Evolutionary conservation across 345 rosid genomes (phyloP).

Genomic region (Syzygium grande): DNA sequence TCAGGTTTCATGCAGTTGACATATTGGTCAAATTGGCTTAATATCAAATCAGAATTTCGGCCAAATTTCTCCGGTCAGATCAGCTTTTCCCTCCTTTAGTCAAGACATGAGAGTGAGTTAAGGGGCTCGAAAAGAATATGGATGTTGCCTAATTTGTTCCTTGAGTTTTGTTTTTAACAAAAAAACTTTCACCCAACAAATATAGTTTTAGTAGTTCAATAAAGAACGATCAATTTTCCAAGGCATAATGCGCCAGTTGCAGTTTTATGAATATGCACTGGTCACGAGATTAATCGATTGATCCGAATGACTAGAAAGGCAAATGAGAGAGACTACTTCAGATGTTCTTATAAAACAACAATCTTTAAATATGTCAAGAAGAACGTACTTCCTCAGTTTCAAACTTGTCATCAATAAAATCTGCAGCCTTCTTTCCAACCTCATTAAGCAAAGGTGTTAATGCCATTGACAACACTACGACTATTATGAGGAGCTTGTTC

Average conservation of each 20-base stretch:
- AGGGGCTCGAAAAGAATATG: not conserved
- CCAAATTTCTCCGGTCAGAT: not conserved
- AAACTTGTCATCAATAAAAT: conserved; percentile 50
- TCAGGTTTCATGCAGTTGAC: not conserved
- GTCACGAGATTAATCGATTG: not conserved
- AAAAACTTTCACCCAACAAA: not conserved
- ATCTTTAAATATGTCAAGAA: not conserved
- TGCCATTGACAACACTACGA: conserved; percentile 95
- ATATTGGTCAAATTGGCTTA: not conserved
- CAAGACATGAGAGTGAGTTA: not conserved
- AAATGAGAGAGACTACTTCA: not conserved
- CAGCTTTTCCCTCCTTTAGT: not conserved
- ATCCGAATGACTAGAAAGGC: not conserved
- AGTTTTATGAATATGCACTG: not conserved
- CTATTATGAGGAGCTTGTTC: conserved; percentile 92
- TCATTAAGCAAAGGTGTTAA: conserved; percentile 88
- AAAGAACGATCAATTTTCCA: not conserved
- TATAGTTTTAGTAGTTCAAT: not conserved
- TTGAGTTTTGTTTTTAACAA: not conserved
- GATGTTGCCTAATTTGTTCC: not conserved
- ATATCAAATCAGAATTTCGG: not conserved
- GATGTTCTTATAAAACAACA: not conserved
- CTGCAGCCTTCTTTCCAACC: conserved; percentile 78
- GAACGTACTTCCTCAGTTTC: conserved; percentile 38
- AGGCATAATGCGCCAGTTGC: not conserved